Percentiles rank a stretch among this genome's conserved stretches.
Conservation (phyloP, 2,329 filamentous ascomycete species). For the Dactylonectria macrodidyma region DNA sequence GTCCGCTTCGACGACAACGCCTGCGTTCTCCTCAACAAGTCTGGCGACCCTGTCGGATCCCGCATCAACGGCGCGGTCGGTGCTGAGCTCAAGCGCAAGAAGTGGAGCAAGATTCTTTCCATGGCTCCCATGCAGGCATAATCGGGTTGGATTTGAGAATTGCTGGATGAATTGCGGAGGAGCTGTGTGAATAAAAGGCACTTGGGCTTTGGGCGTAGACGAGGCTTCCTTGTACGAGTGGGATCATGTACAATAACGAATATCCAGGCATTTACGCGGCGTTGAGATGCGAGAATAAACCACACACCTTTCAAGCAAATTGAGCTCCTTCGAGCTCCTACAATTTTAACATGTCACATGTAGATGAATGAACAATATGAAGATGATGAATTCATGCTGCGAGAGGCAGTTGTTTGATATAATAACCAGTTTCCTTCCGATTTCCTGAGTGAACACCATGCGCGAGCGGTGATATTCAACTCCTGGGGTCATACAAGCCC, state of each 20-base stretch:
- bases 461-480: conserved; percentile 29
- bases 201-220: conserved; percentile 12
- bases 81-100: conserved; percentile 87
- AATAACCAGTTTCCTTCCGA: background rate
- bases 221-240: conserved; percentile 43
- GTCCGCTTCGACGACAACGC: conserved; percentile 98
- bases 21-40: conserved; percentile 97
- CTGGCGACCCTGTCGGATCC: conserved; percentile 93
- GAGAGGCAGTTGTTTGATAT: background rate
- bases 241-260: conserved; percentile 53
- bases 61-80: conserved; percentile 94
- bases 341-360: conserved; percentile 25
- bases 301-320: conserved; percentile 44
- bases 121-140: conserved; percentile 83
- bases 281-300: conserved; percentile 50
- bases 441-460: conserved; percentile 9
- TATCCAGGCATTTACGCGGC: conserved; percentile 54
- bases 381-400: background rate
- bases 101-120: conserved; percentile 99
- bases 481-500: conserved; percentile 10
- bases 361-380: background rate
- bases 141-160: conserved; percentile 17
- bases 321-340: conserved; percentile 6
- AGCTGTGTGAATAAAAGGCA: conserved; percentile 36
- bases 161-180: conserved; percentile 12